A percentile compares a stretch with the other conserved stretches of the same genome.
Evolutionary conservation across 1,284 basidiomycete species (phyloP).

Genomic region (Irpex sp.): DNA sequence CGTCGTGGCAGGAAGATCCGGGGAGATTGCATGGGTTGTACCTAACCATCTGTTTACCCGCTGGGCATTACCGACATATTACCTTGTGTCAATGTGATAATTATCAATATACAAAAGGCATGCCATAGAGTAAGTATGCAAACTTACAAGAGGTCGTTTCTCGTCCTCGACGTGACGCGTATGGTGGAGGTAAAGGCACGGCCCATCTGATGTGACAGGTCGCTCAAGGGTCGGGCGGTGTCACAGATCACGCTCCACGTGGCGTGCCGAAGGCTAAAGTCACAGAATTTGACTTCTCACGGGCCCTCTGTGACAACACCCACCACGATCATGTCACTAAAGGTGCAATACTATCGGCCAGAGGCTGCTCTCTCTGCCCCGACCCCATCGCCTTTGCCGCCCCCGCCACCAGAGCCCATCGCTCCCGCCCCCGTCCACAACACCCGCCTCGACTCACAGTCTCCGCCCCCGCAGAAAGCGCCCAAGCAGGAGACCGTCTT

Average conservation of each 20-base stretch:
- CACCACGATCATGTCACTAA: conserved; percentile 2
- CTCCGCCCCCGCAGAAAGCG: not conserved
- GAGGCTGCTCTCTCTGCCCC: conserved; percentile 1
- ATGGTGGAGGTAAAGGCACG: too few relatives aligned
- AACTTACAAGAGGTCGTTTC: too few relatives aligned
- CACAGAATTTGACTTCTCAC: conserved; percentile 1
- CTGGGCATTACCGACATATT: too few relatives aligned
- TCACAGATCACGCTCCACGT: not conserved
- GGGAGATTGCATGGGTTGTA: too few relatives aligned
- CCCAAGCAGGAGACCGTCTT: conserved; percentile 5
- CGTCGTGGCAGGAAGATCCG: too few relatives aligned
- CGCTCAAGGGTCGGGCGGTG: not conserved
- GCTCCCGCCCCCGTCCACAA: not conserved
- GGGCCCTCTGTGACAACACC: not conserved
- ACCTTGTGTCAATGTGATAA: too few relatives aligned
- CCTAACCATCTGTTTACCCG: too few relatives aligned
- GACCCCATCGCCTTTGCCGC: not conserved
- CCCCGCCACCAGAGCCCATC: not conserved
- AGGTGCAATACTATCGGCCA: conserved; percentile 1
- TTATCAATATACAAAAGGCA: too few relatives aligned
- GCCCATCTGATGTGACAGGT: not conserved
- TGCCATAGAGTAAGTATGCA: too few relatives aligned
- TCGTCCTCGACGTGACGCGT: too few relatives aligned
- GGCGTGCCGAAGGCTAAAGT: not conserved
- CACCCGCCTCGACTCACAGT: not conserved